Evolutionary conservation across 2,329 filamentous ascomycete species (phyloP), one percentile per base, ranked within the genome.

Genomic region (Pezicula carpinea): DNA sequence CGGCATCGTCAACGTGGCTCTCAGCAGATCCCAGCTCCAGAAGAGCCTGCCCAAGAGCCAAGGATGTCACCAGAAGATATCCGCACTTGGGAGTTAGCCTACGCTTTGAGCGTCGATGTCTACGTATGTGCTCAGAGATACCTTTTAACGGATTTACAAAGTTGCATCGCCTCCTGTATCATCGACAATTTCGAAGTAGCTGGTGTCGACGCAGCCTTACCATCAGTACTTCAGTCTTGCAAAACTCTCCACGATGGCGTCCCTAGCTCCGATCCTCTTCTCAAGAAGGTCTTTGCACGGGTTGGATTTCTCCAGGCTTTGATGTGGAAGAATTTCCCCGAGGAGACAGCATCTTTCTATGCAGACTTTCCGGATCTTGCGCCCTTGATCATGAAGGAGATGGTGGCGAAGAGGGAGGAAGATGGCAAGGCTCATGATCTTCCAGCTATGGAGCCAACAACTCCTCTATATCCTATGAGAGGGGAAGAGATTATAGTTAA

Each of bases 111-210:
- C 54, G 54, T 76, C 11, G 70, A 74, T 44, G 72, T 75, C 11
- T 76, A 76, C 59, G 69, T 75, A 43, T 70, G 71, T 44, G 73
- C 73, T 6, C 66, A 74, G 52, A 68, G 69, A 43, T 75, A 69
- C 56, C 63, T 75, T 44, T 68, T 76, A 56, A 66, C 70, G 21
- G 67, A 67, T 41, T 71, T 76, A 59, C 71, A 73, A 54, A 50
- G 48, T 4, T 66, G 64, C 38, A 65, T 76, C 32, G 64, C 70
- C 42, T 64, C 68, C 4, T 66, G 59, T 23, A 66, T 67, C 46
- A 64, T 76, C 51, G 71, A 75, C 56, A 71, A 73, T 41, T 61
- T 62, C 46, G 60, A 62, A 45, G 48, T 59, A 15, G 59, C 55
- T 23, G 60, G 60, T 11, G 39, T 60, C 7, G 55, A 59, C 29